A percentile compares a stretch with the other conserved stretches of the same genome.
Conservation (phyloP, 306 rosid genomes). For the Glycine latifolia region DNA sequence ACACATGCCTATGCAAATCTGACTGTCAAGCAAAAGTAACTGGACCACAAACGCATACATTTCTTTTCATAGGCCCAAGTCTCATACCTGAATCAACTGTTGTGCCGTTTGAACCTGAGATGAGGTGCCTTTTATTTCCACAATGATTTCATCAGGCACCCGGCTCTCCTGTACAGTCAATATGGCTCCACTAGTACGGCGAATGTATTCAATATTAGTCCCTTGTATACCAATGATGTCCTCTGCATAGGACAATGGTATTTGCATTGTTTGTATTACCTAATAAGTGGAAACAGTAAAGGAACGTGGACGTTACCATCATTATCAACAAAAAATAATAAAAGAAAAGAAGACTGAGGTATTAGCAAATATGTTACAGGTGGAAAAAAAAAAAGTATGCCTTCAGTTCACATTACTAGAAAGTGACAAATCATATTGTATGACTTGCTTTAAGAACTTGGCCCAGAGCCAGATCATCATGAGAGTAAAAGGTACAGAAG, state of each 20-base stretch:
- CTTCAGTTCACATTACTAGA: background rate
- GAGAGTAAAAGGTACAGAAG: background rate
- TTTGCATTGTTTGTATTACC: conserved; percentile 97
- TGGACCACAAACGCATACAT: background rate
- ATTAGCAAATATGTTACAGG: background rate
- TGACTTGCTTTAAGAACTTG: background rate
- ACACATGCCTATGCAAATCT: conserved; percentile 24
- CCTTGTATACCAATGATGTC: conserved; percentile 97
- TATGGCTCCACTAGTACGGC: conserved; percentile 91
- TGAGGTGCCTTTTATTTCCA: conserved; percentile 93
- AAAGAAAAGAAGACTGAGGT: background rate
- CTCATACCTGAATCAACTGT: conserved; percentile 86
- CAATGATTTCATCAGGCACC: conserved; percentile 91
- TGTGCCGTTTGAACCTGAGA: conserved; percentile 91
- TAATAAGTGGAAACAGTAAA: conserved; percentile 47
- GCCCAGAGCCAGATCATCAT: background rate
- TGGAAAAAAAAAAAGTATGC: background rate
- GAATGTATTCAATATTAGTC: conserved; percentile 86
- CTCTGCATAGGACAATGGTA: conserved; percentile 95
- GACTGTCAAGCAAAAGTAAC: conserved; percentile 3
- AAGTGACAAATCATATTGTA: conserved; percentile 8
- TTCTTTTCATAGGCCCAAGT: conserved; percentile 30
- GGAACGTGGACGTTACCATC: conserved; percentile 21
- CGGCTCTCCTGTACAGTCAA: conserved; percentile 92
- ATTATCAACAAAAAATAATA: conserved; percentile 15